Conservation (phyloP, 2,329 filamentous ascomycete species). For the Colletotrichum tropicale region DNA sequence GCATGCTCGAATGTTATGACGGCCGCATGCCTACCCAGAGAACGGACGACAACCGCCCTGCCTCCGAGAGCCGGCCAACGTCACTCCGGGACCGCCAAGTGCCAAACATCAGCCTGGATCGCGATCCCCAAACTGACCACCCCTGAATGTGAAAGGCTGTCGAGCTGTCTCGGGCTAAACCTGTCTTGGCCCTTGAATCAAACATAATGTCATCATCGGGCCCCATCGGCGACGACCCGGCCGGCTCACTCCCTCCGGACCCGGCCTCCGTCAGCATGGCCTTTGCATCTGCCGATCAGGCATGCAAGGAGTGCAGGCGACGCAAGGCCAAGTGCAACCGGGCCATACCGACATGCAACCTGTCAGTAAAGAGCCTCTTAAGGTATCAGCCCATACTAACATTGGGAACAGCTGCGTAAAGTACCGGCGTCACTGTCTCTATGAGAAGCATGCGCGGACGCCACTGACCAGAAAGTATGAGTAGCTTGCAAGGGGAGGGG, state of each 20-base stretch:
- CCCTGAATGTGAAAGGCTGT: neutral
- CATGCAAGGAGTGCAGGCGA: constrained; percentile 44
- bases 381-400: neutral
- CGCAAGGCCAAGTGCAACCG: constrained; percentile 44
- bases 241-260: neutral
- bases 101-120: neutral
- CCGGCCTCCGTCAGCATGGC: constrained; percentile 9
- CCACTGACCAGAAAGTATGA: constrained; percentile 50
- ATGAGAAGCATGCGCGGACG: constrained; percentile 52
- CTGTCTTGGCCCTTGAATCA: neutral
- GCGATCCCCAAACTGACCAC: neutral
- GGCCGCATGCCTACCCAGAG: neutral
- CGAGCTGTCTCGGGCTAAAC: neutral
- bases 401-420: constrained; percentile 34
- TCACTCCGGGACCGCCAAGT: neutral
- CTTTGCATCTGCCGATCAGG: constrained; percentile 34
- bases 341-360: constrained; percentile 39
- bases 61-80: neutral
- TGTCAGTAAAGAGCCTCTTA: constrained; percentile 35
- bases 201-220: neutral
- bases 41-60: neutral
- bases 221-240: neutral
- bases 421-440: constrained; percentile 50
- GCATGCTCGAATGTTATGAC: neutral
- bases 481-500: neutral